Base-by-base conservation (phyloP, 805 yeast species). In the Schizosaccharomyces octosporus region DNA sequence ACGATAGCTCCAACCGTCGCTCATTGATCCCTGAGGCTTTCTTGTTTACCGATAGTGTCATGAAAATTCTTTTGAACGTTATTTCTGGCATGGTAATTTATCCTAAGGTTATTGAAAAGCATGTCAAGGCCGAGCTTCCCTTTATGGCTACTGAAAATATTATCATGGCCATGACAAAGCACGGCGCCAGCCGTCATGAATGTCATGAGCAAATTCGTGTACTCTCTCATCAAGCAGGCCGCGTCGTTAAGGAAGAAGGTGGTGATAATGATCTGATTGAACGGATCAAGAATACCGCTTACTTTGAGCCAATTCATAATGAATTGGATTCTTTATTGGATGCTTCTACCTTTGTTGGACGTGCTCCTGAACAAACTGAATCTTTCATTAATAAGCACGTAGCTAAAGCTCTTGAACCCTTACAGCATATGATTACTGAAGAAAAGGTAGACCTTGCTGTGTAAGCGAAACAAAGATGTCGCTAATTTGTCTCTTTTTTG, bases 141-240 rank as follows among this genome's bases (percentile, higher is more conserved):
- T 93, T 93, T 79, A 93, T 93, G 98, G 98, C 98, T 66, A 93
- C 98, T 63, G 98, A 93, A 76, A 93, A 93, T 75, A 81, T 93
- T 73, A 93, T 93, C 73, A 93, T 93, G 98, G 98, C 98, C 61
- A 93, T 93, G 97, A 98, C 93, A 63, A 95, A 88, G 75, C 84
- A 84, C 72, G 97, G 97, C 68, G 97, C 86, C 41, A 88, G 95
- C 41, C 85, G 98, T 80, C 98, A 93, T 78, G 96, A 90, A 63
- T 90, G 95, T 70, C 98, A 93, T 74, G 98, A 93, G 77, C 85
- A 85, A 75, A 89, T 93, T 75, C 83, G 98, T 75, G 97, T 93
- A 39, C 79, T 93, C 64, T 87, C 96, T 13, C 98, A 93, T 73
- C 90, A 93, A 76, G 98, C 98, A 13, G 89, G 95, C 64, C 89